Evolutionary conservation across 805 yeast genomes (phyloP), one percentile per base, ranked within the genome.

Genomic region (Yamadazyma endophytica): DNA sequence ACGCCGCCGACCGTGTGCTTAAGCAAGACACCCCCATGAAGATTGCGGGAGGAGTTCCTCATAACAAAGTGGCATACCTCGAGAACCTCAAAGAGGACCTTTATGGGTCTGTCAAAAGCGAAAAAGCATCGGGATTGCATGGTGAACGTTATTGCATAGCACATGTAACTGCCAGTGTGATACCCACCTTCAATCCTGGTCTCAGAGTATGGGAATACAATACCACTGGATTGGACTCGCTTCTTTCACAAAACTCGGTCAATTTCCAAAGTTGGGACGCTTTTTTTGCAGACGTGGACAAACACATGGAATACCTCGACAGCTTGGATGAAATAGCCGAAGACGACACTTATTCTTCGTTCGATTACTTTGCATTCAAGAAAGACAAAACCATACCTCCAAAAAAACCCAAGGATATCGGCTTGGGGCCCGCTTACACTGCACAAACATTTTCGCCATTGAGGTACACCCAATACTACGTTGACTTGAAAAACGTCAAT

Each of bases 201-300:
- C 49, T 86, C 39, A 66, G 95, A 41, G 77, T 86, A 2, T 86
- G 94, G 92, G 95, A 86, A 52, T 86, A 86, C 54, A 86, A 86
- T 48, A 72, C 74, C 21, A 71, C 85, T 0, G 80, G 68, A 1
- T 49, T 82, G 27, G 59, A 52, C n/a, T 46, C 49, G 21, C 22
- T 34, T 11, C 31, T 33, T 8, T 13, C 30, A 13, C 16, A 13
- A 33, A 37, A n/a, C 23, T 29, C 9, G 8, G 42, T 33, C 13
- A 58, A 42, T 42, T 64, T 63, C 37, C n/a, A n/a, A n/a, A 68
- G 82, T 5, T 83, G 92, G 92, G 68, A 61, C 31, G 49, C 44
- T 4, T 80, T 82, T 46, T 79, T 80, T 44, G 49, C 52, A 2
- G 66, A 68, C 2, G 49, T 79, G 15, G 75, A 77, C 23, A 29